Evolutionary conservation across 2,329 filamentous ascomycete genomes (phyloP), one percentile per base, ranked within the genome.

Genomic region (Leptosphaerulina australis): DNA sequence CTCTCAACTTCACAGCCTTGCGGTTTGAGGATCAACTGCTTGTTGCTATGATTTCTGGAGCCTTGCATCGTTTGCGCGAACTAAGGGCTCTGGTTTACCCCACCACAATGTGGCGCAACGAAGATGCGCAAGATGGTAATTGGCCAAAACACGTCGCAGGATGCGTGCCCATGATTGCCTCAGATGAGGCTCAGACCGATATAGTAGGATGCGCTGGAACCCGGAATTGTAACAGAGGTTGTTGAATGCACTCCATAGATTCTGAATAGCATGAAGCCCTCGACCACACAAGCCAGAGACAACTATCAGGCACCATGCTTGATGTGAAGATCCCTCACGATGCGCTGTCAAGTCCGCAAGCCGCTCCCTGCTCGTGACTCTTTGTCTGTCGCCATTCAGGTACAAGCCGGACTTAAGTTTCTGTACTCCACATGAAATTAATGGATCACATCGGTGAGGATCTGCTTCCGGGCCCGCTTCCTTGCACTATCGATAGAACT

Each of bases 101-200:
- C 48, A 37, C 43, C 36, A 25, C 34, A 41, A 33, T 44, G 50
- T 53, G 50, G 50, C 50, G 50, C 44, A 47, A 30, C 26, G 28
- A 20, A 30, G 25, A 29, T 17, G 17, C 38, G 50, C 44, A 35
- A 24, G 31, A 17, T 12, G n/a, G 45, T 44, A 38, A 70, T 63
- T 68, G 65, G 64, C 31, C 41, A 21, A 55, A 41, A 52, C 46
- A 30, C 55, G 67, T 67, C 60, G 64, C 64, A 66, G 56, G 22
- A 36, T 38, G 50, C 59, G 53, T 64, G 53, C 37, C 37, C 50
- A 34, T 43, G 47, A 29, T 41, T 44, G 35, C 22, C 35, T 45
- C 48, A 46, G 36, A 31, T 41, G 48, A 46, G 48, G 48, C 48
- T 51, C 31, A 46, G 48, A 31, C 31, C 28, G 35, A 25, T 38